phyloP scores from a whole-genome alignment of 257 asterid species.

The Solanum chilense region DNA sequence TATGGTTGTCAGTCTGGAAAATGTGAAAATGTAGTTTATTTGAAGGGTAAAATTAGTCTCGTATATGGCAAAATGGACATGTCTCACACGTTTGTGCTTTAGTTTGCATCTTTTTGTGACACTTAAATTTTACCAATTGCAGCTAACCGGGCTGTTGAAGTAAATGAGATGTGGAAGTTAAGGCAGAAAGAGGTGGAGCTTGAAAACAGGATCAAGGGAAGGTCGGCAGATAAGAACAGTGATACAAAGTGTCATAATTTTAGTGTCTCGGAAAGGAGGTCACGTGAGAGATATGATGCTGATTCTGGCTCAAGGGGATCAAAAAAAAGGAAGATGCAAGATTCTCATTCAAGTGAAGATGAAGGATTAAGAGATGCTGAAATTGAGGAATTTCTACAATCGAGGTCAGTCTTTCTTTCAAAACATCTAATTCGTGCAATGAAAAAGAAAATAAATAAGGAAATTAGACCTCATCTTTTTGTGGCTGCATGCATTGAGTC shows the following conservation, averaged over 20 bases:
- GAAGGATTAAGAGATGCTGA: slow-evolving; percentile 77
- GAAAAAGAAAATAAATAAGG: background rate
- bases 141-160: slow-evolving; percentile 91
- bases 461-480: background rate
- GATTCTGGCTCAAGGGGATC: slow-evolving; percentile 24
- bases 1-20: background rate
- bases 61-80: background rate
- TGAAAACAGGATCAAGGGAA: slow-evolving; percentile 42
- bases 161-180: slow-evolving; percentile 83
- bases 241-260: slow-evolving; percentile 14
- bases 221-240: slow-evolving; percentile 20
- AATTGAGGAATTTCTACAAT: slow-evolving; percentile 57
- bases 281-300: slow-evolving; percentile 21
- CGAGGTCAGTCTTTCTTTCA: slow-evolving; percentile 41
- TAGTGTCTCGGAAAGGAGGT: slow-evolving; percentile 24
- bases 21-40: background rate
- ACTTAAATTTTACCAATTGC: slow-evolving; percentile 1
- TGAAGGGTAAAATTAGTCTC: background rate
- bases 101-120: background rate
- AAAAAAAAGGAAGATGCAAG: slow-evolving; percentile 30
- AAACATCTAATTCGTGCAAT: background rate
- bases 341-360: slow-evolving; percentile 16
- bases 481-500: background rate
- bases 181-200: slow-evolving; percentile 81
- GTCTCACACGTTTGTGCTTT: background rate